Evolutionary conservation across 2,329 filamentous ascomycete genomes (phyloP).

Genomic region (Aspergillus sp.): DNA sequence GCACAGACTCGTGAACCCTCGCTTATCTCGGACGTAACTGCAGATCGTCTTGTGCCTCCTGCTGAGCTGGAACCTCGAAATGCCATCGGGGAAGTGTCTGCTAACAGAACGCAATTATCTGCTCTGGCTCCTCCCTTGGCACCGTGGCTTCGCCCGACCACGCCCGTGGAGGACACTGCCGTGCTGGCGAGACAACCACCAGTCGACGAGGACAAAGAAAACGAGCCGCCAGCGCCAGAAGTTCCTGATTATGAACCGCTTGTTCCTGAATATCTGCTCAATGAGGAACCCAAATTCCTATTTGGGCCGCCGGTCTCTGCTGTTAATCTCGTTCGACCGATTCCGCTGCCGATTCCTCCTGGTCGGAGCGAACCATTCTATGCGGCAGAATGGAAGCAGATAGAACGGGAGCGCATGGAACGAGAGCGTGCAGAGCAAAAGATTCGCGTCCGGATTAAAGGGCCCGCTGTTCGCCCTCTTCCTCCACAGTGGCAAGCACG

Average conservation of each 20-base stretch:
- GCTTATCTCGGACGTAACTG: too few species aligned
- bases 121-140: neutral
- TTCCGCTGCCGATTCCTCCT: conserved; percentile 13
- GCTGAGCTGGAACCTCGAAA: too few species aligned
- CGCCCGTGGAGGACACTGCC: neutral
- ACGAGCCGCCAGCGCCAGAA: conserved; percentile 8
- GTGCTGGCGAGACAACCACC: neutral
- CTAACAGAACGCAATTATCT: too few species aligned
- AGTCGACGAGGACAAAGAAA: conserved; percentile 10
- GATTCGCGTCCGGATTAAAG: conserved; percentile 15
- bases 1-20: too few species aligned
- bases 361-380: conserved; percentile 22
- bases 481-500: conserved; percentile 26
- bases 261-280: conserved; percentile 17
- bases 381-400: conserved; percentile 17
- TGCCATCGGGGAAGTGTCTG: too few species aligned
- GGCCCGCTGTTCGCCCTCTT: conserved; percentile 27
- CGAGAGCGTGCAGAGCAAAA: conserved; percentile 5
- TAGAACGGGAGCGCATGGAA: conserved; percentile 11
- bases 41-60: too few species aligned
- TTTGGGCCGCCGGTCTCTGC: conserved; percentile 21
- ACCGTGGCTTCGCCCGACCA: neutral
- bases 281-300: conserved; percentile 8
- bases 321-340: conserved; percentile 18
- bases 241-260: conserved; percentile 6